Percentiles rank a stretch among this genome's conserved stretches.
These are phyloP conservation scores for Aspergillus amoenus DNA, from an alignment of 2,329 filamentous ascomycete species.

Conservation along the genomic window DNA sequence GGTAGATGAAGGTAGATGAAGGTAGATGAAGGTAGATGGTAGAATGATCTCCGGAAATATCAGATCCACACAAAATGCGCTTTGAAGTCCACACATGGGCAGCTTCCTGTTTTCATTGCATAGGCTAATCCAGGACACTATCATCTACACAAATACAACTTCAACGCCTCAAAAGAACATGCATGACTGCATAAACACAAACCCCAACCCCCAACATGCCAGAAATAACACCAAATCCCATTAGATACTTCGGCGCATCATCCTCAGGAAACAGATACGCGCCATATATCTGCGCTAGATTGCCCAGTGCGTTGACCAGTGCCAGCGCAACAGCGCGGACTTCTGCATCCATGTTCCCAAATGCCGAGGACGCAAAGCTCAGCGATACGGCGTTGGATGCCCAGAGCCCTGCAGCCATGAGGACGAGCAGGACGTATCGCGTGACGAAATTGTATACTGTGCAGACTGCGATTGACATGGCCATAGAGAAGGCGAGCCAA, in stretches of 20 bases:
- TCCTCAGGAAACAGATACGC: neutral
- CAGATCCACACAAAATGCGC: too few relatives aligned
- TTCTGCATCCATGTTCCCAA: neutral
- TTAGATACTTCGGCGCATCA: neutral
- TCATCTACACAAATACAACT: neutral
- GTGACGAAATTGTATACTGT: neutral
- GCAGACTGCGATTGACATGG: neutral
- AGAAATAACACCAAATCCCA: neutral
- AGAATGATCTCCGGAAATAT: too few relatives aligned
- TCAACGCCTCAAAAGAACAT: neutral
- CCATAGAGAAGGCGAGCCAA: neutral
- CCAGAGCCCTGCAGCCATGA: conserved; percentile 5
- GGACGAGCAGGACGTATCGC: neutral
- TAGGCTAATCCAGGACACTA: too few relatives aligned
- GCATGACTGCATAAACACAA: neutral
- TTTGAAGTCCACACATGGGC: too few relatives aligned
- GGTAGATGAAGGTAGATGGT: too few relatives aligned
- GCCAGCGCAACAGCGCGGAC: neutral
- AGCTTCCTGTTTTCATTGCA: too few relatives aligned
- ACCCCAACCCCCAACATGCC: neutral
- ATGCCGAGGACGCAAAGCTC: neutral
- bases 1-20: too few relatives aligned
- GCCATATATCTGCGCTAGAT: conserved; percentile 1
- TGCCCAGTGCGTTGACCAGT: neutral
- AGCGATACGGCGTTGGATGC: neutral